Conservation (phyloP, 805 yeast genomes). For the Tetrapisispora phaffii region DNA sequence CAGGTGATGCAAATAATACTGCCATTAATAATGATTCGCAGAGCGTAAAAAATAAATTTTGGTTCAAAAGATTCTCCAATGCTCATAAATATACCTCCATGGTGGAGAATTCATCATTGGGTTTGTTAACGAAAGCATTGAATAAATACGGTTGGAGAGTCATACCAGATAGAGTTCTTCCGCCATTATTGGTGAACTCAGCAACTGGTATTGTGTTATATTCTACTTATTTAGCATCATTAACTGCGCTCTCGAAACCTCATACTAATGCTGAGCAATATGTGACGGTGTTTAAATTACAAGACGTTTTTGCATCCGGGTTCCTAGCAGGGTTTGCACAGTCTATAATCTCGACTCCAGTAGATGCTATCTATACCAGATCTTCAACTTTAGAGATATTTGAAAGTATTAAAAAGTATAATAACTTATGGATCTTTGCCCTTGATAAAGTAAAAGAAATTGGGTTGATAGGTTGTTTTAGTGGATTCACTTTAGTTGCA, state of each 20-base stretch:
- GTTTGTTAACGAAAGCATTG: conserved; percentile 60
- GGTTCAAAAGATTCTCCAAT: neutral
- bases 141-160: conserved; percentile 76
- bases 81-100: neutral
- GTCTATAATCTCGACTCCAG: conserved; percentile 86
- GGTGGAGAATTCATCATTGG: conserved; percentile 66
- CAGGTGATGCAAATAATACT: conserved; percentile 9
- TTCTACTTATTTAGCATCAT: conserved; percentile 60
- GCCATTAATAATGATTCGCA: neutral
- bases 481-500: conserved; percentile 73
- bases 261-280: neutral
- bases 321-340: conserved; percentile 79
- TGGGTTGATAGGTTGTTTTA: conserved; percentile 78
- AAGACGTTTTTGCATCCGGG: conserved; percentile 69
- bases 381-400: conserved; percentile 67
- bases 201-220: conserved; percentile 82
- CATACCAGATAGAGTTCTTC: conserved; percentile 69
- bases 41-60: conserved; percentile 12
- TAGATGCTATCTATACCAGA: conserved; percentile 82
- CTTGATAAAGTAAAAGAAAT: conserved; percentile 55
- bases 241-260: conserved; percentile 24
- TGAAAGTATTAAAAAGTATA: conserved; percentile 44
- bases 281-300: neutral
- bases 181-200: conserved; percentile 82
- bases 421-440: conserved; percentile 72